Evolutionary conservation across 768 basidiomycete genomes (phyloP).

Genomic region (Kwoniella heveanensis): DNA sequence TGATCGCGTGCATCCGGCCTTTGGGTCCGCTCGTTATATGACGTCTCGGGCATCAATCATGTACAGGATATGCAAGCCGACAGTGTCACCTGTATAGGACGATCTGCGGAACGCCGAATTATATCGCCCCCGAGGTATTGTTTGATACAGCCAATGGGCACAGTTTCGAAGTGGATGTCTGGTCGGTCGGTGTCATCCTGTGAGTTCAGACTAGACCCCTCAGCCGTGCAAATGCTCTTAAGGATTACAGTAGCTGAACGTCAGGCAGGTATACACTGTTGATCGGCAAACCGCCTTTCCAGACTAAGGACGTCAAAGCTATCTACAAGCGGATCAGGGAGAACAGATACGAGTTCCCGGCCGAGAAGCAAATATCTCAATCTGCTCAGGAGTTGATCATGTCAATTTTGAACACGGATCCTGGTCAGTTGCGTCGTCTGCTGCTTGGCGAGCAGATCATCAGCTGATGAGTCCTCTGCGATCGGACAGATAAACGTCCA

Average conservation of each 20-base stretch:
- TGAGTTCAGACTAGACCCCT: constrained; percentile 43
- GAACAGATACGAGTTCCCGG: constrained; percentile 89
- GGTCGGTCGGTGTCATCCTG: constrained; percentile 95
- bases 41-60: too few relatives aligned
- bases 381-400: constrained; percentile 76
- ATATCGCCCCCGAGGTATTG: constrained; percentile 94
- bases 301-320: constrained; percentile 94
- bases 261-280: constrained; percentile 74
- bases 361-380: constrained; percentile 70
- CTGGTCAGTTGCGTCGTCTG: constrained; percentile 56
- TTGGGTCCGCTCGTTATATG: too few relatives aligned
- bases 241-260: too few relatives aligned
- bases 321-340: constrained; percentile 97
- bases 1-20: too few relatives aligned
- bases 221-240: too few relatives aligned
- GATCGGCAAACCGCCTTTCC: constrained; percentile 95
- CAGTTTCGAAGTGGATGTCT: constrained; percentile 97
- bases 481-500: constrained; percentile 65
- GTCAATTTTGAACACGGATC: constrained; percentile 81
- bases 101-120: constrained; percentile 96
- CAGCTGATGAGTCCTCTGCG: not conserved
- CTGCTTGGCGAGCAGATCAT: not conserved
- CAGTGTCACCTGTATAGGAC: constrained; percentile 60
- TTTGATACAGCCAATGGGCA: constrained; percentile 95
- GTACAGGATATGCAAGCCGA: not conserved